A percentile compares a stretch with the other conserved stretches of the same genome.
These are phyloP conservation scores for Marvania coccoides DNA, from an alignment of 139 green algal species.

Conservation along the genomic window DNA sequence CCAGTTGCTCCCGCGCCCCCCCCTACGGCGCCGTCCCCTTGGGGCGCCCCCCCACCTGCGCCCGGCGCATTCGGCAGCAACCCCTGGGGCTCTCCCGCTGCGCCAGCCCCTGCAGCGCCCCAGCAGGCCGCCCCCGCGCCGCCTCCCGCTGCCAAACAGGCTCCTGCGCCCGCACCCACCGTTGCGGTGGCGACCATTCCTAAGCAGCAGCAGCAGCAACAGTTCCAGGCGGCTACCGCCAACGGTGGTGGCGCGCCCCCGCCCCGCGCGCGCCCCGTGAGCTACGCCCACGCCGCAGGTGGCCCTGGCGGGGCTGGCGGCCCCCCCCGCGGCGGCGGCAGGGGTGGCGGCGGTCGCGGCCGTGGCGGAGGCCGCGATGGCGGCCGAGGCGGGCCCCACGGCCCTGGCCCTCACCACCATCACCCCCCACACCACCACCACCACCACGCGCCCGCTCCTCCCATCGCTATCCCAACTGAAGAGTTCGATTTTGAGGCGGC, in stretches of 20 bases:
- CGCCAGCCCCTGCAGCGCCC: neutral
- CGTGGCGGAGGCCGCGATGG: neutral
- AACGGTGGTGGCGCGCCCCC: neutral
- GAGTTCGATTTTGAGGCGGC: conserved; percentile 84
- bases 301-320: neutral
- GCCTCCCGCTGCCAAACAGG: neutral
- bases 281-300: conserved; percentile 14
- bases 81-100: conserved; percentile 5
- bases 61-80: conserved; percentile 5
- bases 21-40: neutral
- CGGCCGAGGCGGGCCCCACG: conserved; percentile 1
- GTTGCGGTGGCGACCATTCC: conserved; percentile 6
- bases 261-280: neutral
- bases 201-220: conserved; percentile 1
- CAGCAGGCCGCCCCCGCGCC: neutral
- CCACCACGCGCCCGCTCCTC: neutral
- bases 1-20: conserved; percentile 1
- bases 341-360: conserved; percentile 1
- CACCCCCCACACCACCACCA: neutral
- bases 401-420: conserved; percentile 3
- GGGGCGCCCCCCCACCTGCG: conserved; percentile 1
- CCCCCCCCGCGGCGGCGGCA: neutral
- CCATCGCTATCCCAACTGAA: conserved; percentile 59
- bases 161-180: conserved; percentile 24
- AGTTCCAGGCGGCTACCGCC: neutral